Evolutionary conservation across 768 basidiomycete species (phyloP), one percentile per base, ranked within the genome.

Genomic region (Saitozyma podzolica): DNA sequence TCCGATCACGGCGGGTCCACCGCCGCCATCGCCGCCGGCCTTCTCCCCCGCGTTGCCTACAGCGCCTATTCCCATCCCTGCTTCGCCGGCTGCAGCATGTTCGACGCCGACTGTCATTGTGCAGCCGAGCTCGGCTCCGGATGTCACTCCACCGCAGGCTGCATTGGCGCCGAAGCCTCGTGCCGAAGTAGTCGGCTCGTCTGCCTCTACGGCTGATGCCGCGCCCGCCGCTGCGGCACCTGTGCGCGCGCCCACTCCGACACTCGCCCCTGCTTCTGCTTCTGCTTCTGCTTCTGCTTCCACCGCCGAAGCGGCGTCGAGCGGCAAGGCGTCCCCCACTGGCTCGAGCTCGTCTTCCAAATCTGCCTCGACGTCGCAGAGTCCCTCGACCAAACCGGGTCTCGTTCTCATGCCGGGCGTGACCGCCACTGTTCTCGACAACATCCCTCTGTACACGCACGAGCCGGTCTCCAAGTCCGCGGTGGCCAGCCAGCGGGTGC

Each of bases 391-490:
- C 29, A 29, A 29, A 5, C 29, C 29, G 29, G 29, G 29, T 29
- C 29, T 29, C 29, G 29, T 29, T 2, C 29, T 29, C 29, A 29
- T 29, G 29, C 60, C 66, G 16, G 73, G 70, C 14, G 64, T 75
- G 1, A 63, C 64, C 19, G 70, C 71, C 43, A 68, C 70, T 64
- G 73, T 75, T 14, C 62, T 75, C 6, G 67, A 72, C 29, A 64
- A 72, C 29, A 75, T 75, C 8, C 73, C 73, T 3, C 70, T 75
- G 0, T 75, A 75, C 51, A 57, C 62, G 10, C 66, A 69, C 60
- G 3, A 61, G 10, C 58, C 56, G 13, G 61, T 59, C 8, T 56
- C 42, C 51, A 51, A 59, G 37, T 55, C 59, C 14, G 56, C 58
- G 19, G 56, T 43, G 49, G 40, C 50, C 20, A 29, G 29, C 29